A percentile compares a stretch with the other conserved stretches of the same genome.
Evolutionary conservation across 129 eudicot genomes (phyloP).

Genomic region (Artemisia argyi): DNA sequence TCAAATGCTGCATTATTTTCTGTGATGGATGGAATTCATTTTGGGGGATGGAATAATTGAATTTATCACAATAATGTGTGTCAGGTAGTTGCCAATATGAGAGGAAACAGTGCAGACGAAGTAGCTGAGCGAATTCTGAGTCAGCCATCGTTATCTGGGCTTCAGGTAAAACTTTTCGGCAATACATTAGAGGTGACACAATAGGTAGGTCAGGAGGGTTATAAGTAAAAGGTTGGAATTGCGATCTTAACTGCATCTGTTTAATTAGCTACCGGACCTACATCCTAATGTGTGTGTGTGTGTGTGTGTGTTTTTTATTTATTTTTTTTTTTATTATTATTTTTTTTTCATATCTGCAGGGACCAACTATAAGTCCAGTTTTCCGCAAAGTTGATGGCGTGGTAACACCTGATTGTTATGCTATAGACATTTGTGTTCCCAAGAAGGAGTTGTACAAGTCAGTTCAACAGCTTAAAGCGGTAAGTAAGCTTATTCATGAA

Average conservation of each 20-base stretch:
- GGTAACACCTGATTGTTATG: conserved; percentile 62
- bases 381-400: conserved; percentile 61
- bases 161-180: conserved; percentile 59
- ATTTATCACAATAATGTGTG: conserved; percentile 8
- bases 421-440: conserved; percentile 92
- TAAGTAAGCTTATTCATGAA: conserved; percentile 29
- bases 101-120: conserved; percentile 87
- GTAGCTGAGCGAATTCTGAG: conserved; percentile 81
- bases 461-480: conserved; percentile 86
- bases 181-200: too few species aligned
- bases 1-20: neutral
- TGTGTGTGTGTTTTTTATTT: too few species aligned
- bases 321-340: too few species aligned
- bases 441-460: conserved; percentile 75
- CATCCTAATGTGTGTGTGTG: conserved; percentile 10
- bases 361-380: conserved; percentile 92
- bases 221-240: too few species aligned
- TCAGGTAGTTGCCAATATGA: conserved; percentile 93
- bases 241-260: neutral
- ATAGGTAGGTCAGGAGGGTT: too few species aligned
- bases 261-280: conserved; percentile 6
- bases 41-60: neutral
- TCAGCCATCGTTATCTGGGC: conserved; percentile 76
- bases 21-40: neutral
- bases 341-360: conserved; percentile 43